Evolutionary conservation across 148 eudicot genomes (phyloP), one percentile per base, ranked within the genome.

Genomic region (Selenicereus undatus): DNA sequence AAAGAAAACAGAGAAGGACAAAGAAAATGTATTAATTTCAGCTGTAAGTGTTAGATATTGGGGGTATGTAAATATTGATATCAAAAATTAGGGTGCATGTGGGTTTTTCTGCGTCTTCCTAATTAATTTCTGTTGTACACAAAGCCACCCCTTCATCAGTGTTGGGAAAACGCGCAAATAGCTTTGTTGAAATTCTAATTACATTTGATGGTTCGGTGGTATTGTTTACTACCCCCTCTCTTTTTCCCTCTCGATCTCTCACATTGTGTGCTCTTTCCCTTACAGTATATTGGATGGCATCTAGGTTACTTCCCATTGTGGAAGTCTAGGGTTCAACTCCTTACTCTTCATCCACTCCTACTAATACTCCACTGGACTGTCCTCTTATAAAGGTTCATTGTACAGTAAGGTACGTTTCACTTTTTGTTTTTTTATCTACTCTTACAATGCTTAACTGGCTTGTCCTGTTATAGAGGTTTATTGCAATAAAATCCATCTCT

Each of bases 61-160:
- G 66, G 79, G 86, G 66, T 78, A 72, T 84, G 86, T 84, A 84
- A 81, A 84, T 84, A 81, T 84, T 66, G 78, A 84, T 56, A 83
- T 83, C 43, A 6, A 56, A 75, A 80, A 82, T 29, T 80, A 39
- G 74, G 78, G 70, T 80, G 60, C 18, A 56, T 56, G 76, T 76
- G 30, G 5, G 56, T 35, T 26, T 66, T 32, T 58, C 48, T 35
- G 10, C 45, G 64, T 60, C 62, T 22, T 66, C 74, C 35, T 11
- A 24, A 12, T 76, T 11, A 30, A 51, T 66, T 29, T 78, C 79
- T 65, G 71, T 39, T 84, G 81, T 84, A 84, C 32, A 81, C 86
- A 84, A 77, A 39, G 45, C 66, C 71, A 51, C 74, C 50, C 48
- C 0, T 64, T 68, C 52, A 56, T 51, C 5, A 77, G 78, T 73